phyloP scores from a whole-genome alignment of 257 asterid species.

The Nemophila menziesii region DNA sequence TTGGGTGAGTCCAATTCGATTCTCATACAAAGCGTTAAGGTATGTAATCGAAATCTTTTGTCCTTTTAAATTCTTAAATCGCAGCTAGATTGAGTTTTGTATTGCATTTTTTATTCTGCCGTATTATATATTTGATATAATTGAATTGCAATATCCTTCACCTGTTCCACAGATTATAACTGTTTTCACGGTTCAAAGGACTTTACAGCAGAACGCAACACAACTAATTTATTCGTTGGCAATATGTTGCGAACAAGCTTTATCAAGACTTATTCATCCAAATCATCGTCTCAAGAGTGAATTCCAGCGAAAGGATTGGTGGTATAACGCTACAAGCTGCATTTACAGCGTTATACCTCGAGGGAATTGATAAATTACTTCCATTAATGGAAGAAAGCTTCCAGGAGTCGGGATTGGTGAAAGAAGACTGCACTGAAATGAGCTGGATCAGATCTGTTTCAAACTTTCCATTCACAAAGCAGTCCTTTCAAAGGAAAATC shows the following conservation, averaged over 20 bases:
- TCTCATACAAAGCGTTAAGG: too few species aligned
- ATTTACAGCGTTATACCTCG: constrained; percentile 27
- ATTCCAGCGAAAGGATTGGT: constrained; percentile 11
- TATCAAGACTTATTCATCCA: constrained; percentile 23
- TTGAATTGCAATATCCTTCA: too few species aligned
- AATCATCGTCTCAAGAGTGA: constrained; percentile 5
- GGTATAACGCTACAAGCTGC: constrained; percentile 15
- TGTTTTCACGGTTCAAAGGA: constrained; percentile 19
- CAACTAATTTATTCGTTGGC: constrained; percentile 28
- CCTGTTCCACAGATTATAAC: constrained; percentile 22
- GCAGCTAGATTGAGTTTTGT: too few species aligned
- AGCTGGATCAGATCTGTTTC: constrained; percentile 28
- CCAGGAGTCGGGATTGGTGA: constrained; percentile 27
- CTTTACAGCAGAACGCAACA: constrained; percentile 32
- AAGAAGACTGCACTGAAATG: too few species aligned
- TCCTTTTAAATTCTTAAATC: too few species aligned
- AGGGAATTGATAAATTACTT: constrained; percentile 16
- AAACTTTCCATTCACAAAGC: background rate
- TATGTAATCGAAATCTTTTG: too few species aligned
- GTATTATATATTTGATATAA: too few species aligned
- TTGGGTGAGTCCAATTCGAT: too few species aligned
- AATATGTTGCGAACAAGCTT: constrained; percentile 21
- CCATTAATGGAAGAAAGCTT: constrained; percentile 20
- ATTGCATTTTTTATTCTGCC: too few species aligned
- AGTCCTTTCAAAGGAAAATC: constrained; percentile 26